Evolutionary conservation across 345 rosid genomes (phyloP), one percentile per base, ranked within the genome.

Genomic region (Hibiscus trionum): DNA sequence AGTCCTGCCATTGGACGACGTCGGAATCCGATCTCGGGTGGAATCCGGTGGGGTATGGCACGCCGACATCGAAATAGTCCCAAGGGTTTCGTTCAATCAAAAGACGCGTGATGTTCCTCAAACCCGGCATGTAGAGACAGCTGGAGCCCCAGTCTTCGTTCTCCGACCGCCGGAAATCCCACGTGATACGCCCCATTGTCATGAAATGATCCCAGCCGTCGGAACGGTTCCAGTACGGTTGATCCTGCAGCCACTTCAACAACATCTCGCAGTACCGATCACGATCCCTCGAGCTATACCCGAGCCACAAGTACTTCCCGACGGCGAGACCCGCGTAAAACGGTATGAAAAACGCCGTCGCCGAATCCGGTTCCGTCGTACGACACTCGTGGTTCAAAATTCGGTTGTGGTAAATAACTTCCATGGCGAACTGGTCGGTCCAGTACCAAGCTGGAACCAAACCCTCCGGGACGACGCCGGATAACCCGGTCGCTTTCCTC

Each of bases 21-120:
- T 95, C 99, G 62, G 85, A 57, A 56, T 82, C 90, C 8, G 96
- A 79, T 59, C 91, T 57, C 17, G 99, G 99, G 82, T 95, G 99
- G 91, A 95, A 95, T 72, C 98, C 96, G 1, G 98, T 95, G 46
- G 99, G 99, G 81, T 95, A 95, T 0, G 99, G 99, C 0, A 93
- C 85, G 60, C 91, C 96, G 72, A 95, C 91, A 56, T 95, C 98
- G 65, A 93, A 93, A 75, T 93, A 88, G 81, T 95, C 99, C 98
- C 99, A 95, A 1, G 97, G 85, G 80, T 93, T 93, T n/a, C 98
- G 88, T 82, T 95, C 99, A 3, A 95, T 93, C 11, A 95, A 72
- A 42, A 95, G 90, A 62, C 98, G 99, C 37, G 98, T 95, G 73
- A 93, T 83, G 87, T 95, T 95, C 39, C 97, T 84, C 94, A 93